A percentile compares a stretch with the other conserved stretches of the same genome.
phyloP scores from a whole-genome alignment of 208 protist genomes.

The Porcisia hertigi region DNA sequence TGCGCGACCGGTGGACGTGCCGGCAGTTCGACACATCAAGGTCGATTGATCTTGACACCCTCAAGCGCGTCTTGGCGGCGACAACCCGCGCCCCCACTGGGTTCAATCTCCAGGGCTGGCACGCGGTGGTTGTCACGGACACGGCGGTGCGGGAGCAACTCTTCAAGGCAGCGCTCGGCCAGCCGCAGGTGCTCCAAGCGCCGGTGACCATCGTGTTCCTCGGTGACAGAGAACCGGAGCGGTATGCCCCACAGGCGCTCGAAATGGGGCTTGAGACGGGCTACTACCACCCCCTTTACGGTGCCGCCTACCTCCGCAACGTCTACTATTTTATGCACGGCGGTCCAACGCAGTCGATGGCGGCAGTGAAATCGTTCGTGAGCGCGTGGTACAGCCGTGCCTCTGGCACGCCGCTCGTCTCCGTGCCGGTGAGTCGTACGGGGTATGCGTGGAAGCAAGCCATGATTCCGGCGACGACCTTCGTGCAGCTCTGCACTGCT shows the following conservation, averaged over 20 bases:
- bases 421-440: slow-evolving; percentile 59
- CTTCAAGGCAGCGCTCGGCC: slow-evolving; percentile 57
- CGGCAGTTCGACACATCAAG: slow-evolving; percentile 53
- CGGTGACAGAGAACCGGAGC: slow-evolving; percentile 64
- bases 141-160: slow-evolving; percentile 36
- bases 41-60: slow-evolving; percentile 36
- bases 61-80: slow-evolving; percentile 52
- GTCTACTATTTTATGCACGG: slow-evolving; percentile 76
- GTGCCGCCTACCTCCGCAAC: slow-evolving; percentile 56
- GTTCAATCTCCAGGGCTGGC: slow-evolving; percentile 89
- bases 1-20: slow-evolving; percentile 51
- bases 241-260: slow-evolving; percentile 60
- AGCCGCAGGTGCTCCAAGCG: slow-evolving; percentile 70
- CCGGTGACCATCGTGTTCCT: slow-evolving; percentile 79
- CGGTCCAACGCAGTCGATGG: slow-evolving; percentile 57
- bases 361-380: slow-evolving; percentile 49
- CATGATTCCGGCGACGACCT: slow-evolving; percentile 84
- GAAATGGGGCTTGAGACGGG: slow-evolving; percentile 65
- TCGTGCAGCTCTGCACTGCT: slow-evolving; percentile 66
- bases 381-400: slow-evolving; percentile 58
- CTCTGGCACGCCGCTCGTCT: slow-evolving; percentile 60
- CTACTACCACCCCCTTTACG: slow-evolving; percentile 54
- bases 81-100: slow-evolving; percentile 70
- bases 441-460: slow-evolving; percentile 90
- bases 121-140: slow-evolving; percentile 79